Evolutionary conservation across 768 basidiomycete genomes (phyloP), one percentile per base, ranked within the genome.

Genomic region (Pholiota microspora): DNA sequence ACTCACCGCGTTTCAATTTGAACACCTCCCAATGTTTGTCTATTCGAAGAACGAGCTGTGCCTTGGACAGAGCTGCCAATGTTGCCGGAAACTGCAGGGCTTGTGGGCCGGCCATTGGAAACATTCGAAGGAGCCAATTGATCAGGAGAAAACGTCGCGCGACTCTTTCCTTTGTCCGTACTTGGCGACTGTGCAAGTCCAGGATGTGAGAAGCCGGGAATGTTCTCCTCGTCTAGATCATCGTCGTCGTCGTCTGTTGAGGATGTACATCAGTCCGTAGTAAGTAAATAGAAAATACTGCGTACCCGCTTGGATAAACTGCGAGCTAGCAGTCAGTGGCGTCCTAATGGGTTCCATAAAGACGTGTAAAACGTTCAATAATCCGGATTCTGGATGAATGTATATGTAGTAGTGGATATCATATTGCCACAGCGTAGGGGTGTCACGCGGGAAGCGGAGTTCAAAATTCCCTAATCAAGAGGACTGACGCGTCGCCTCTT

Each of bases 1-100:
- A 65, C 80, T 42, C 68, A 91, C 91, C 95, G 83, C 47, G 91
- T 92, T 72, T 98, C 95, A 2, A 94, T 85, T 62, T 82, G 84
- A 45, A 97, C 78, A 18, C 93, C 94, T n/a, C 92, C 94, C 9
- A 94, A 75, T 2, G 77, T 89, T 63, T 84, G 81, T 52, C 88
- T 78, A 28, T 80, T 67, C 12, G 83, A 59, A 32, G 65, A 27
- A 25, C 73, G 73, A 16, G 73, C 64, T 1, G 73, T 64, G 29
- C 67, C 74, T 35, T 70, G 67, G 4, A 72, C 67, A 8, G 79
- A 70, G 56, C 78, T 83, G 10, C 84, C 83, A 63, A 93, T 91
- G 59, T 85, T 89, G 27, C 92, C 92, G 0, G 88, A 86, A 13
- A 91, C 64, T 1, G 62, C 66, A 21, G 77, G 71, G 36, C 70